phyloP scores from a whole-genome alignment of 352 stramenopile genomes.

The Blastocystis sp. region DNA sequence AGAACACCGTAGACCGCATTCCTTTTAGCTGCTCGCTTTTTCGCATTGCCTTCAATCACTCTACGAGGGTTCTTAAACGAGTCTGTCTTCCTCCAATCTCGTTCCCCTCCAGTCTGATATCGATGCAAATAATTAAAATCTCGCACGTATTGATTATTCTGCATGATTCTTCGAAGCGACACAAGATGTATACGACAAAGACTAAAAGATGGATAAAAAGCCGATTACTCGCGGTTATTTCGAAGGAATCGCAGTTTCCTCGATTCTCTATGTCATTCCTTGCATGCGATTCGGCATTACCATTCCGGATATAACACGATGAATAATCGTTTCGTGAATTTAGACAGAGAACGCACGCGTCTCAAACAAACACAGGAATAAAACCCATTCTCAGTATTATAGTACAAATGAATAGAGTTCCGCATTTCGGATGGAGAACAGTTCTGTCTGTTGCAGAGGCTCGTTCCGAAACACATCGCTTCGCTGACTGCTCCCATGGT shows the following conservation, averaged over 20 bases:
- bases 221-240: no score
- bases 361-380: no score
- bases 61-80: not conserved
- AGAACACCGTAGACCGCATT: not conserved
- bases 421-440: constrained; percentile 6
- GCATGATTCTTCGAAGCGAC: not conserved
- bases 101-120: constrained; percentile 1
- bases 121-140: constrained; percentile 32
- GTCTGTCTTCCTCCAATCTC: constrained; percentile 14
- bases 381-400: not conserved
- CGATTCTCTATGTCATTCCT: no score
- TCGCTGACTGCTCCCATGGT: not conserved
- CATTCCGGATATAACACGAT: no score
- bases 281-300: no score
- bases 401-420: constrained; percentile 17
- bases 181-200: no score
- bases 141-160: not conserved
- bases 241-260: no score
- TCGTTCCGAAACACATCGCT: constrained; percentile 28
- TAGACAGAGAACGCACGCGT: no score
- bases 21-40: not conserved
- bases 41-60: not conserved
- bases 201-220: no score
- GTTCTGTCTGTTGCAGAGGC: not conserved
- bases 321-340: no score